Percentiles rank a stretch among this genome's conserved stretches.
Conservation (phyloP, 768 basidiomycete genomes). For the Coprinellus micaceus region DNA sequence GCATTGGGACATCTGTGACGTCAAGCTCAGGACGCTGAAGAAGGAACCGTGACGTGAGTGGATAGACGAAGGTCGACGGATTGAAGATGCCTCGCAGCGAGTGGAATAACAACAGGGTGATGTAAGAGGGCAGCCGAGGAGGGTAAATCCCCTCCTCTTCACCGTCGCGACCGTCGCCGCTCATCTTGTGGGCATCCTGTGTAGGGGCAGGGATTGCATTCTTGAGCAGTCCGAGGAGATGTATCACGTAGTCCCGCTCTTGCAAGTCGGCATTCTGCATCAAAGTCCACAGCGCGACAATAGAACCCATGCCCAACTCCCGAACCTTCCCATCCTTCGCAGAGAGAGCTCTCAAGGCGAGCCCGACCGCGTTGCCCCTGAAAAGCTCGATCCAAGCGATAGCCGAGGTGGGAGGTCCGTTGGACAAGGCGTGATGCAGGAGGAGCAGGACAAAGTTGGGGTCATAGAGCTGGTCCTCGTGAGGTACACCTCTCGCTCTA, state of each 20-base stretch:
- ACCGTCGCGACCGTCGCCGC: not conserved
- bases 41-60: conserved; percentile 80
- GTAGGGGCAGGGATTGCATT: conserved; percentile 46
- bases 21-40: conserved; percentile 86
- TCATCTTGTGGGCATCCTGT: not conserved
- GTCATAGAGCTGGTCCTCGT: conserved; percentile 61
- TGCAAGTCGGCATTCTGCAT: conserved; percentile 69
- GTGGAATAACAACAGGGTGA: conserved; percentile 79
- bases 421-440: conserved; percentile 61
- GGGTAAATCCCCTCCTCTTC: conserved; percentile 28
- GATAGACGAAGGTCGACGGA: conserved; percentile 86
- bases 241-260: conserved; percentile 69
- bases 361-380: conserved; percentile 70
- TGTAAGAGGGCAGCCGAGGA: conserved; percentile 68
- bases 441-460: conserved; percentile 71
- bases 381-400: conserved; percentile 86
- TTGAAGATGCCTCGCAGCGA: conserved; percentile 80
- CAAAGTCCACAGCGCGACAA: conserved; percentile 55
- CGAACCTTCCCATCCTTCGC: conserved; percentile 60
- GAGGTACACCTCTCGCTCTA: not conserved
- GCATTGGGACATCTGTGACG: conserved; percentile 79
- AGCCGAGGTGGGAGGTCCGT: conserved; percentile 52
- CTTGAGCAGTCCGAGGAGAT: conserved; percentile 65
- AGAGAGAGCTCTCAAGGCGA: conserved; percentile 72
- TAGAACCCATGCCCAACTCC: conserved; percentile 53